Evolutionary conservation across 495 filamentous ascomycete genomes (phyloP).

Genomic region (Trypethelium eluteriae): DNA sequence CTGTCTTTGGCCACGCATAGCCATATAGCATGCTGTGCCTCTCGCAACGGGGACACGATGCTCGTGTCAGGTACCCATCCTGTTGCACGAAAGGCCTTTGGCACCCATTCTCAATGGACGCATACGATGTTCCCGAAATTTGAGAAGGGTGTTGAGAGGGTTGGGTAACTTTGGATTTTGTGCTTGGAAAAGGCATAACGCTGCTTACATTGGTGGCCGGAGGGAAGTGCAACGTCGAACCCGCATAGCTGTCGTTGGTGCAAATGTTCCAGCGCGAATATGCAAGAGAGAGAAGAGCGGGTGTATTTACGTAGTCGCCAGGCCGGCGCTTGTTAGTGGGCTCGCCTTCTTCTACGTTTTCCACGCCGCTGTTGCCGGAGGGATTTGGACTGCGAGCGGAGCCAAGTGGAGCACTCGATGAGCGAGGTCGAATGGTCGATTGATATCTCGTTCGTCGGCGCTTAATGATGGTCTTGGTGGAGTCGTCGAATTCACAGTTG

Average conservation of each 20-base stretch:
- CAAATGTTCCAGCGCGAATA: constrained; percentile 81
- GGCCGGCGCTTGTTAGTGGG: constrained; percentile 25
- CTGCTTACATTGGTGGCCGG: background rate
- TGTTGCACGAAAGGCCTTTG: constrained; percentile 71
- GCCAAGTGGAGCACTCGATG: background rate
- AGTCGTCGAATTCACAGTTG: constrained; percentile 12
- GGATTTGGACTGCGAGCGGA: background rate
- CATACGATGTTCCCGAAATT: background rate
- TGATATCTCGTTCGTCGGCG: constrained; percentile 1
- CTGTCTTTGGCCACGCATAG: constrained; percentile 90
- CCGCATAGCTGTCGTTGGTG: constrained; percentile 41
- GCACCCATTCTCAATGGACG: constrained; percentile 40
- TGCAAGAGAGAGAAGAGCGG: constrained; percentile 59
- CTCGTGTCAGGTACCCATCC: constrained; percentile 76
- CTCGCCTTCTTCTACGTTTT: constrained; percentile 25
- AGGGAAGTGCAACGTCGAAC: background rate
- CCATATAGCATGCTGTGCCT: constrained; percentile 93
- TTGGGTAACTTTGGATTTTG: background rate
- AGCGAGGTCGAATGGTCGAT: background rate
- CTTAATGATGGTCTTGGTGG: constrained; percentile 5
- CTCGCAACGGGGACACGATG: constrained; percentile 85
- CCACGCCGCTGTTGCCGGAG: background rate
- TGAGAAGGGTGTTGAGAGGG: background rate
- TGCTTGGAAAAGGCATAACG: background rate
- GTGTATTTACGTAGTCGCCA: constrained; percentile 51